A percentile compares a stretch with the other conserved stretches of the same genome.
These are phyloP conservation scores for Oenanthe javanica DNA, from an alignment of 140 eudicot species.

Conservation along the genomic window DNA sequence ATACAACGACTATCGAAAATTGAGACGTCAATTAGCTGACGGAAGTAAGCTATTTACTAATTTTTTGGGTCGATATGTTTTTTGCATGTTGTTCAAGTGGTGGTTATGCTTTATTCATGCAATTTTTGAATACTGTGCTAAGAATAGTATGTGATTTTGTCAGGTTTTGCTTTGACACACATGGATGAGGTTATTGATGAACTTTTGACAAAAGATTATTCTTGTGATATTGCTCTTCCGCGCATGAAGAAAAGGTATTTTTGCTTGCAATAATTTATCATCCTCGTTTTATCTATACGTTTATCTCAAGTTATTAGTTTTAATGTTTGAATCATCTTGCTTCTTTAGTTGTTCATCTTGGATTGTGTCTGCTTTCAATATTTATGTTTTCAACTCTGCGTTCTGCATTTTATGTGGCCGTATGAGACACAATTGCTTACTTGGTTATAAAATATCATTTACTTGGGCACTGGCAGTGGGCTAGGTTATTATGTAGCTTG, in stretches of 20 bases:
- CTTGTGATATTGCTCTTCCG: slow-evolving; percentile 88
- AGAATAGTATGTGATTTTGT: neutral
- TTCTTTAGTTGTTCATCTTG: neutral
- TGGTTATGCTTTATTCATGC: neutral
- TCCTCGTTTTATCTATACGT: too few relatives aligned
- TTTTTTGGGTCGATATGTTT: neutral
- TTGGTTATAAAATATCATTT: neutral
- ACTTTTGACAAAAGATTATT: slow-evolving; percentile 84
- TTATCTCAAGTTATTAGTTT: neutral
- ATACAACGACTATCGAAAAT: slow-evolving; percentile 86
- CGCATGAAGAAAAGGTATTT: slow-evolving; percentile 86
- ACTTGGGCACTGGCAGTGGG: neutral
- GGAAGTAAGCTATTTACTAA: slow-evolving; percentile 40
- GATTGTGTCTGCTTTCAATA: neutral
- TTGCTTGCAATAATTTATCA: neutral
- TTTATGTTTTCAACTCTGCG: neutral
- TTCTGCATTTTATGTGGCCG: neutral
- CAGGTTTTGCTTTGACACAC: slow-evolving; percentile 66
- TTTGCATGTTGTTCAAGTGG: neutral
- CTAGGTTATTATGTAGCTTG: neutral
- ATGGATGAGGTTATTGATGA: slow-evolving; percentile 94
- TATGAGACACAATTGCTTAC: neutral
- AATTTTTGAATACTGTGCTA: neutral
- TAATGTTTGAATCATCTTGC: neutral
- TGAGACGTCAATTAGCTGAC: slow-evolving; percentile 54